Evolutionary conservation across 164 flowering plant genomes (phyloP).

Genomic region (Cinnamomum micranthum): DNA sequence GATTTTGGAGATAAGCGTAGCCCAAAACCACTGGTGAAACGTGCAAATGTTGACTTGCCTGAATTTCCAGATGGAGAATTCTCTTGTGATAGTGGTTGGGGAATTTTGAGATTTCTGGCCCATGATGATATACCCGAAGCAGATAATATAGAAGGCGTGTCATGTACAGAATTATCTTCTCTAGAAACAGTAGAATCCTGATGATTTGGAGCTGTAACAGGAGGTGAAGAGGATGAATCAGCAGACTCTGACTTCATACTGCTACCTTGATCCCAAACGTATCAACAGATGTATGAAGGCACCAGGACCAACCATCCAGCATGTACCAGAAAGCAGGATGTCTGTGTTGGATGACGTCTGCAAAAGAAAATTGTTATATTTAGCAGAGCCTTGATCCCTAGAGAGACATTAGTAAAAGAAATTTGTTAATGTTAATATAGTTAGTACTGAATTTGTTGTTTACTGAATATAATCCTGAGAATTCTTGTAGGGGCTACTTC

Average conservation of each 20-base stretch:
- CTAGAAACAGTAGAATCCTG: constrained; percentile 31
- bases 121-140: constrained; percentile 70
- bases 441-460: no score
- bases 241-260: constrained; percentile 45
- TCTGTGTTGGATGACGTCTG: neutral
- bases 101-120: constrained; percentile 76
- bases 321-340: constrained; percentile 5
- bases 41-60: constrained; percentile 72
- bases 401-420: neutral
- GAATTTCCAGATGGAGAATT: constrained; percentile 43
- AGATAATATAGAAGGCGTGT: constrained; percentile 50
- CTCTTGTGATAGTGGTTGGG: constrained; percentile 52
- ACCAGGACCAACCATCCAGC: constrained; percentile 5
- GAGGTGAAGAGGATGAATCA: constrained; percentile 30
- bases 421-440: no score
- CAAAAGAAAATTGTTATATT: neutral
- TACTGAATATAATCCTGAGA: no score
- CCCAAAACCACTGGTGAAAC: constrained; percentile 77
- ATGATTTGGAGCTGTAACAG: constrained; percentile 29
- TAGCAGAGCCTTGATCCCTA: no score
- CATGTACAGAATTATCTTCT: constrained; percentile 34
- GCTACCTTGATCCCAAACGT: constrained; percentile 4
- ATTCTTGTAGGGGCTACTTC: neutral
- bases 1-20: constrained; percentile 73
- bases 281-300: neutral